phyloP scores from a whole-genome alignment of 225 moss, liverwort and hornwort species.

The Rhytidiadelphus loreus region DNA sequence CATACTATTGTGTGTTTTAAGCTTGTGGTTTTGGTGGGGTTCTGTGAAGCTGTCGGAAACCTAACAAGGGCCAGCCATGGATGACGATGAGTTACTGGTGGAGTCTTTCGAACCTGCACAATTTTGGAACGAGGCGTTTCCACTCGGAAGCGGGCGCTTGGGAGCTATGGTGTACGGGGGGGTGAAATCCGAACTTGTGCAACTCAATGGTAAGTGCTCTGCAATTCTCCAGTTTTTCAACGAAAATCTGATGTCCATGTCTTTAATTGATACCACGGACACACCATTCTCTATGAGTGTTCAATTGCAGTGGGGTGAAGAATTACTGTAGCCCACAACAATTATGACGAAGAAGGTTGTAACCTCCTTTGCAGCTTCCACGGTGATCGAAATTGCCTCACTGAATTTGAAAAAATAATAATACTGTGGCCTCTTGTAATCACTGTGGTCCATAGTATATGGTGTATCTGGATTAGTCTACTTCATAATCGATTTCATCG shows the following conservation, averaged over 20 bases:
- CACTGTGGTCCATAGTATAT: not conserved
- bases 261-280: not conserved
- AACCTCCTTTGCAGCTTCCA: not conserved
- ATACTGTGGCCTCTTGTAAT: not conserved
- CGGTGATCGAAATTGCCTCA: not conserved
- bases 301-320: not conserved
- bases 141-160: constrained; percentile 81
- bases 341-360: not conserved
- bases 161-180: constrained; percentile 94
- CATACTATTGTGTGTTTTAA: not conserved
- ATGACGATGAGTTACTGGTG: constrained; percentile 41
- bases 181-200: constrained; percentile 65
- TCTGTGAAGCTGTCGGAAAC: not conserved
- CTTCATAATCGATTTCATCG: not conserved
- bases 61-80: constrained; percentile 15
- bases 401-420: not conserved
- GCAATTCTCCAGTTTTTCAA: not conserved
- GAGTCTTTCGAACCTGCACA: constrained; percentile 72
- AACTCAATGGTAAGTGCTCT: constrained; percentile 61
- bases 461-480: not conserved
- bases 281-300: not conserved
- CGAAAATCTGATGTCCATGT: not conserved
- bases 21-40: not conserved
- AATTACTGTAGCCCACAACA: not conserved
- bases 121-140: constrained; percentile 78